Evolutionary conservation across 2,329 filamentous ascomycete genomes (phyloP), one percentile per base, ranked within the genome.

Genomic region (Xylaria sp.): DNA sequence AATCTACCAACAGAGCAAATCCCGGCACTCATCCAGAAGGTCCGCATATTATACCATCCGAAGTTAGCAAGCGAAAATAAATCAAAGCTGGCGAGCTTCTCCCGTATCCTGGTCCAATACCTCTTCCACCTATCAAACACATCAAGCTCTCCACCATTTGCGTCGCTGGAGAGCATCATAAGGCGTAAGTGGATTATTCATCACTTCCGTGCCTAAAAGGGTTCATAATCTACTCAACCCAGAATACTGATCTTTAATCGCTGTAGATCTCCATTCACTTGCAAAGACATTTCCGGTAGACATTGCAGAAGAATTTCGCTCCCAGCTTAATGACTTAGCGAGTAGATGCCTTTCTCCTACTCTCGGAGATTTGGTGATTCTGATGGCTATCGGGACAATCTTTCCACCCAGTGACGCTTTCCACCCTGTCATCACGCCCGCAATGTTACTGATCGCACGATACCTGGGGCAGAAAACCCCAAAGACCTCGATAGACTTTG

Each of bases 391-490:
- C 69, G 90, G 91, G 50, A 90, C 90, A 1, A 92, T 97, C 63
- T 99, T 97, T 77, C 94, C 96, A 4, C 97, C 96, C 0, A 98
- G 94, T 0, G 96, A 99, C 81, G 94, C 98, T 81, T 99, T 98
- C 81, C 96, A 99, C 76, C 92, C 96, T 75, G 93, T 98, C 44
- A 92, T 94, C 50, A 99, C 96, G 1, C 96, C 96, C 1, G 92
- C 95, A 0, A 92, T 94, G 81, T 88, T 98, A 5, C 88, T 91
- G n/a, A 93, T 98, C 80, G 88, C 88, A 13, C 89, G 93, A 64
- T 98, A 92, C 81, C 86, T 99, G 31, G 93, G 92, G 1, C 90
- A 97, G 74, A 93, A 90, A 65, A 85, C 91, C 0, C 90, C 94
- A 0, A 84, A 88, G 52, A 84, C 83, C 8, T 80, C 93, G 3